Evolutionary conservation across 2,329 filamentous ascomycete species (phyloP), one percentile per base, ranked within the genome.

Genomic region (Calycina herbarum): DNA sequence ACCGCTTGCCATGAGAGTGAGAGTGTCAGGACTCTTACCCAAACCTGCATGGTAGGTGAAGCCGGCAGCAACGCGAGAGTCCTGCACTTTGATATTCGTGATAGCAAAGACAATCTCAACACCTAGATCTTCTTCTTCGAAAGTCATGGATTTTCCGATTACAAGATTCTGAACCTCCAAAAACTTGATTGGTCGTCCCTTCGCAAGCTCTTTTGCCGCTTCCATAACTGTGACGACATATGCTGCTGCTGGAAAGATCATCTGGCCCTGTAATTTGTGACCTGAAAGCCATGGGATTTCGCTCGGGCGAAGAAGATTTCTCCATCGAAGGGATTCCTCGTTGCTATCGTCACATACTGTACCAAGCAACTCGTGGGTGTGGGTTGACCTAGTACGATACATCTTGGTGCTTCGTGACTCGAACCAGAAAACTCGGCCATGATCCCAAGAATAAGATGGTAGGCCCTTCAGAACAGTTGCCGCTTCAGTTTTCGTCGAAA

Each of bases 191-290:
- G 59, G 35, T 13, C 35, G 61, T 17, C 62, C 45, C 20, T 45
- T 62, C 10, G 63, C 63, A 13, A 70, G 48, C 31, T 58, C 61
- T 42, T 67, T 67, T 10, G 79, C 78, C 2, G 81, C 81, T 58
- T 83, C 82, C 7, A 82, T 68, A 1, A 80, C 80, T 79, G 83
- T 82, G 2, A 78, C 81, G 57, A 80, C 78, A 68, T 83, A 84
- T 0, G 78, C 82, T 1, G 82, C 82, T 1, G 80, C 82, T 1
- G 82, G 82, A 8, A 83, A 73, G 17, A 84, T 72, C 5, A 66
- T 63, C 54, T 70, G 63, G 0, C 72, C 72, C 1, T 77, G 72
- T 1, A 85, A 66, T 24, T 73, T 73, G 65, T 85, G 82, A 56
- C 83, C 80, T 0, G 67, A 69, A 1, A 83, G 62, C 83, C 82